Evolutionary conservation across 2,329 filamentous ascomycete genomes (phyloP).

Genomic region (Alternaria burnsii): DNA sequence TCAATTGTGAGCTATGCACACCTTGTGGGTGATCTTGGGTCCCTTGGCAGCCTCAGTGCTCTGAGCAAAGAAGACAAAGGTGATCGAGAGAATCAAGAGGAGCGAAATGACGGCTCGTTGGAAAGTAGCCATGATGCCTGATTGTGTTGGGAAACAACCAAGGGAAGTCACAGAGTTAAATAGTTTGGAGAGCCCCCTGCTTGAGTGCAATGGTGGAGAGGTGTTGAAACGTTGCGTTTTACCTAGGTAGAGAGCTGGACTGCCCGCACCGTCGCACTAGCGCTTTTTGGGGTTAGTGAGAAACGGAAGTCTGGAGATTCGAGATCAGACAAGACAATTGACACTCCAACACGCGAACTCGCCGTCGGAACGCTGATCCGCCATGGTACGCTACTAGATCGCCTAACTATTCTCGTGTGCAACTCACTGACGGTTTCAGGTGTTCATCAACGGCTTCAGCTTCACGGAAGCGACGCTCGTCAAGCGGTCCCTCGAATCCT

Average conservation of each 20-base stretch:
- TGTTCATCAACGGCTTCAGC: conserved; percentile 86
- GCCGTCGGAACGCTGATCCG: conserved; percentile 24
- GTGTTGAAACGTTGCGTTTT: conserved; percentile 47
- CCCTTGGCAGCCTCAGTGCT: conserved; percentile 64
- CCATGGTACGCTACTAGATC: conserved; percentile 35
- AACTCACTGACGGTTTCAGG: conserved; percentile 57
- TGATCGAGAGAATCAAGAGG: conserved; percentile 77
- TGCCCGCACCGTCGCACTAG: conserved; percentile 26
- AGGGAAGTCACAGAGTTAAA: conserved; percentile 35
- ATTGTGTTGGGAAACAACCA: conserved; percentile 23
- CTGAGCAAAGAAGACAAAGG: conserved; percentile 50
- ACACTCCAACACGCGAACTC: conserved; percentile 27
- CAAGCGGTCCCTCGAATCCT: conserved; percentile 73
- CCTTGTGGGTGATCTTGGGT: conserved; percentile 95
- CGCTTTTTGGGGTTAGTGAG: conserved; percentile 15
- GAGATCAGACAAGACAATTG: conserved; percentile 13
- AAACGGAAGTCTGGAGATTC: conserved; percentile 16
- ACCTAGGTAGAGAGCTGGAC: conserved; percentile 14
- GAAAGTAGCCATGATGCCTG: conserved; percentile 74
- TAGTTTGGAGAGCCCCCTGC: conserved; percentile 29
- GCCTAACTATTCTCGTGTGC: conserved; percentile 12
- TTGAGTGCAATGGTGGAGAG: conserved; percentile 19
- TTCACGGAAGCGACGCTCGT: conserved; percentile 86
- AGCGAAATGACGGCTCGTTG: conserved; percentile 75
- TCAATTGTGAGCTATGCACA: conserved; percentile 37